phyloP scores from a whole-genome alignment of 78 protist genomes.

The Dictyostelium discoideum region dicty_2.7 NC_007088.5:1201501-1202000 shows the following conservation, averaged over 20 bases:
- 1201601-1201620: conserved; percentile 21
- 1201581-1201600: conserved; percentile 55
- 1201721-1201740: background rate
- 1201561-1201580: conserved; percentile 11
- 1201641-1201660: background rate
- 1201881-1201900: background rate
- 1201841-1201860: background rate
- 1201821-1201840: background rate
- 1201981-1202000: no score
- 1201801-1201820: conserved; percentile 20
- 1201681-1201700: background rate
- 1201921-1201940: background rate
- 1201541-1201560: conserved; percentile 4
- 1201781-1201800: background rate
- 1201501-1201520: background rate
- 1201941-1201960: background rate
- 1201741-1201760: background rate
- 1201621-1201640: background rate
- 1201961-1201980: no score
- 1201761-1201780: background rate
- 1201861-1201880: background rate
- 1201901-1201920: background rate
- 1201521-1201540: conserved; percentile 1
- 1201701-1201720: background rate
- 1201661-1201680: background rate